Evolutionary conservation across 495 filamentous ascomycete genomes (phyloP).

Genomic region (Viridothelium virens): DNA sequence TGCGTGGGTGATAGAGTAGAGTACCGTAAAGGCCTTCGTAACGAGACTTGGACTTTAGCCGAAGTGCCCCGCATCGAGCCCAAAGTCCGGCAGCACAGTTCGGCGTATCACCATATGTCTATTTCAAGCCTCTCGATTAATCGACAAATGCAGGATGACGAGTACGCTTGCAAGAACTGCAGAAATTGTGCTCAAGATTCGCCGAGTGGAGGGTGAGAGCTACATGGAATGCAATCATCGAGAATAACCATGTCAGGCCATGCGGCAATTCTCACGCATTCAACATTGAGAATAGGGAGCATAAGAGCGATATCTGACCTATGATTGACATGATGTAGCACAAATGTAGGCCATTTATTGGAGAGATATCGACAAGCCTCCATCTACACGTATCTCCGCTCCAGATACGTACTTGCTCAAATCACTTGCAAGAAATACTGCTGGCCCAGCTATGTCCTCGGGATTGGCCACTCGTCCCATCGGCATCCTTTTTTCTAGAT

Average conservation of each 20-base stretch:
- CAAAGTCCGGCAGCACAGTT: too few relatives aligned
- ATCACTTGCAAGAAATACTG: neutral
- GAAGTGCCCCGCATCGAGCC: neutral
- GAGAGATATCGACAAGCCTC: neutral
- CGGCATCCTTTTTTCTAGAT: neutral
- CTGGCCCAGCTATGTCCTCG: neutral
- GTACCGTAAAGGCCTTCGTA: neutral
- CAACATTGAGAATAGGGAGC: neutral
- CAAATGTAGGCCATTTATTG: neutral
- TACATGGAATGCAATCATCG: neutral
- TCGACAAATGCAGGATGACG: neutral
- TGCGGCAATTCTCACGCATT: neutral
- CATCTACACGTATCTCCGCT: neutral
- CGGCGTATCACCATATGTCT: neutral
- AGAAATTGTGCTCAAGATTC: neutral
- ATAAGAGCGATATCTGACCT: neutral
- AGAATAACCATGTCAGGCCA: neutral
- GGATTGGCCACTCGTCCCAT: neutral
- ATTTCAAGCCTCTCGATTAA: neutral
- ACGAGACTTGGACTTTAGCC: neutral
- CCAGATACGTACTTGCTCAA: neutral
- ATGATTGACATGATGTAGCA: neutral
- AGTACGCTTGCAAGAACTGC: neutral
- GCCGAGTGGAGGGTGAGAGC: neutral
- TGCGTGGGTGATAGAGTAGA: neutral